These are phyloP conservation scores for Beauveria varroae DNA, from an alignment of 2,329 filamentous ascomycete genomes.

Conservation along the genomic window DNA sequence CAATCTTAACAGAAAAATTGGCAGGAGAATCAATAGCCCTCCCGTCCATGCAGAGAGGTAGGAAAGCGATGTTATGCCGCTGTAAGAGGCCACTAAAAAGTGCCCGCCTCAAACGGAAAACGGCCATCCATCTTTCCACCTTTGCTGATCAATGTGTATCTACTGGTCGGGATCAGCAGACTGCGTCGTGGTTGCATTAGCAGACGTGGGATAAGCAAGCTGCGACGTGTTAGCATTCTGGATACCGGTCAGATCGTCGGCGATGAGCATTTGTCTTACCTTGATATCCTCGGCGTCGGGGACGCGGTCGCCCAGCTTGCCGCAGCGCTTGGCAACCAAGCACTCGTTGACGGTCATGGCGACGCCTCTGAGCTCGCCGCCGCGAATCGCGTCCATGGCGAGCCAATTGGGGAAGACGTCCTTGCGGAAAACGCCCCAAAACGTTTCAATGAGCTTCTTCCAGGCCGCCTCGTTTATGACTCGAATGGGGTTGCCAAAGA, in stretches of 20 bases:
- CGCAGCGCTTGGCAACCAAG: slow-evolving; percentile 20
- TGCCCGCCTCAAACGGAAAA: not conserved
- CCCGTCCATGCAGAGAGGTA: not conserved
- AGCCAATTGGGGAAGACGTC: slow-evolving; percentile 27
- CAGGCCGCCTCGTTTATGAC: slow-evolving; percentile 15
- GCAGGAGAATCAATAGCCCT: no score
- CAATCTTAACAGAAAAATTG: no score
- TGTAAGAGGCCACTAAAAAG: not conserved
- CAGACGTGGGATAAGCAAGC: no score
- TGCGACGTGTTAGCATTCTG: not conserved
- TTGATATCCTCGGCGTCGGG: not conserved
- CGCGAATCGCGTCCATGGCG: slow-evolving; percentile 21
- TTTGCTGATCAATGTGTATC: not conserved
- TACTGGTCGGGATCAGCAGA: not conserved
- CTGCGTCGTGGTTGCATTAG: no score
- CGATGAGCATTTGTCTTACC: not conserved
- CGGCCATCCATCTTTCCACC: not conserved
- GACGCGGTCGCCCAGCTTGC: slow-evolving; percentile 17
- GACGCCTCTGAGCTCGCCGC: slow-evolving; percentile 18
- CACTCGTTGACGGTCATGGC: slow-evolving; percentile 25
- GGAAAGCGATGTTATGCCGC: not conserved
- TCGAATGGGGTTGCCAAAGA: slow-evolving; percentile 11
- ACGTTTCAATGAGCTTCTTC: slow-evolving; percentile 15
- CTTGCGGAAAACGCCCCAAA: slow-evolving; percentile 20
- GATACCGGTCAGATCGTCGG: no score